Percentiles rank a stretch among this genome's conserved stretches.
Conservation (phyloP, 140 eudicot genomes). For the Stevia rebaudiana region DNA sequence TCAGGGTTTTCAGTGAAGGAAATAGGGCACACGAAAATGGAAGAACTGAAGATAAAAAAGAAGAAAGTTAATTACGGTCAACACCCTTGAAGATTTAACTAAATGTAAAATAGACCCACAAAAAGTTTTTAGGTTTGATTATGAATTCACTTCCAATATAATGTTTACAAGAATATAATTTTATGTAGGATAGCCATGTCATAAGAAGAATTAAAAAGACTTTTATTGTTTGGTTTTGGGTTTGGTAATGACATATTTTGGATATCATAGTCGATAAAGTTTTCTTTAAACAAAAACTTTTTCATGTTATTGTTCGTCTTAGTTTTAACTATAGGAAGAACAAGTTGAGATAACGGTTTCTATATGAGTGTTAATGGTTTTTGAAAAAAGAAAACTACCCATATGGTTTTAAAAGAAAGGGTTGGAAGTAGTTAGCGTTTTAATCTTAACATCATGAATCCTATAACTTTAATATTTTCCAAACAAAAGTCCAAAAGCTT, state of each 20-base stretch:
- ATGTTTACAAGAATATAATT: too few species aligned
- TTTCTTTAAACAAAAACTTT: too few species aligned
- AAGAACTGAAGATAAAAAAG: background rate
- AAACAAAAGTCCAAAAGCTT: background rate
- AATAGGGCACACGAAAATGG: constrained; percentile 17
- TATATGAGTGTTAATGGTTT: background rate
- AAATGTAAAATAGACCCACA: background rate
- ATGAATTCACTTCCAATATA: too few species aligned
- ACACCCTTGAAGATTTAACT: constrained; percentile 1
- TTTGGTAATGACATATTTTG: too few species aligned
- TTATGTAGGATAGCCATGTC: too few species aligned
- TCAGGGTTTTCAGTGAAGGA: constrained; percentile 28
- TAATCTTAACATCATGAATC: background rate
- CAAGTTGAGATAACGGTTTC: background rate
- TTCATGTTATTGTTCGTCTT: too few species aligned
- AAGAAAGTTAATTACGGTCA: background rate
- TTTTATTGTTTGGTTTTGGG: too few species aligned
- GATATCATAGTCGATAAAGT: too few species aligned
- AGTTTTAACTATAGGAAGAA: too few species aligned
- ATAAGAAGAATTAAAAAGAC: too few species aligned
- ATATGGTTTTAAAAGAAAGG: background rate
- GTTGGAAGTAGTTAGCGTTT: background rate
- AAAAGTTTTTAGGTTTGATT: background rate
- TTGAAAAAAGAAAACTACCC: too few species aligned
- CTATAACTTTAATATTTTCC: background rate